Conservation (phyloP, 768 basidiomycete genomes). For the Hypsizygus marmoreus region DNA sequence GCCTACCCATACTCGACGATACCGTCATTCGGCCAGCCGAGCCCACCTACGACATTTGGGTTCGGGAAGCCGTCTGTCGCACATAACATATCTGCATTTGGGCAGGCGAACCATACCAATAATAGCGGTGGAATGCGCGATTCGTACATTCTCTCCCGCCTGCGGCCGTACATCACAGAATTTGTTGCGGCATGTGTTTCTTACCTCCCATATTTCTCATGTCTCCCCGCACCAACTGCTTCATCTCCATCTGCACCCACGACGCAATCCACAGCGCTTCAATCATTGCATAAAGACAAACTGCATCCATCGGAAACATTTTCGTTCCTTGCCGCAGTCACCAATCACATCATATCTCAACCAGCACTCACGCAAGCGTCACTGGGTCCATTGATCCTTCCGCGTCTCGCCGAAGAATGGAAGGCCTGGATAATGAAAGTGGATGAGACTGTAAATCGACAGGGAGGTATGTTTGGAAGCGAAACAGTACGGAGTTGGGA, state of each 20-base stretch:
- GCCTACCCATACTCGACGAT: conserved; percentile 80
- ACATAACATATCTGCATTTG: conserved; percentile 25
- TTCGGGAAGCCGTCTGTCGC: conserved; percentile 29
- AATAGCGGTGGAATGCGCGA: conserved; percentile 73
- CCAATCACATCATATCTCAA: conserved; percentile 66
- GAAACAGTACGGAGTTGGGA: conserved; percentile 74
- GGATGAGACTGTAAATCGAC: conserved; percentile 67
- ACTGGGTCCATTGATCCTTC: conserved; percentile 57
- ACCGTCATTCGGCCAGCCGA: conserved; percentile 31
- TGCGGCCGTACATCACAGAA: conserved; percentile 74
- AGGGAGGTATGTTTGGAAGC: conserved; percentile 79
- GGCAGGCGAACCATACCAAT: conserved; percentile 10
- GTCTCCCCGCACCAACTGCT: conserved; percentile 35
- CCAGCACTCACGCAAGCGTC: conserved; percentile 65
- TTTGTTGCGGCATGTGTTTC: conserved; percentile 78
- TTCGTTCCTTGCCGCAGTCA: conserved; percentile 67
- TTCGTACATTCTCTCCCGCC: conserved; percentile 73
- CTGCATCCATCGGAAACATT: conserved; percentile 77
- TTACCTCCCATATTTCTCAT: conserved; percentile 86
- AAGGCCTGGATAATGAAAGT: conserved; percentile 72
- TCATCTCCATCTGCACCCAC: conserved; percentile 23
- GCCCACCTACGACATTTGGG: conserved; percentile 28
- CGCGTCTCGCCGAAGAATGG: conserved; percentile 76
- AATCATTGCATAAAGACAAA: conserved; percentile 61
- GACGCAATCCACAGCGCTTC: conserved; percentile 44